Evolutionary conservation across 2,329 filamentous ascomycete genomes (phyloP), one percentile per base, ranked within the genome.

Genomic region (Furcasterigmium sp.): DNA sequence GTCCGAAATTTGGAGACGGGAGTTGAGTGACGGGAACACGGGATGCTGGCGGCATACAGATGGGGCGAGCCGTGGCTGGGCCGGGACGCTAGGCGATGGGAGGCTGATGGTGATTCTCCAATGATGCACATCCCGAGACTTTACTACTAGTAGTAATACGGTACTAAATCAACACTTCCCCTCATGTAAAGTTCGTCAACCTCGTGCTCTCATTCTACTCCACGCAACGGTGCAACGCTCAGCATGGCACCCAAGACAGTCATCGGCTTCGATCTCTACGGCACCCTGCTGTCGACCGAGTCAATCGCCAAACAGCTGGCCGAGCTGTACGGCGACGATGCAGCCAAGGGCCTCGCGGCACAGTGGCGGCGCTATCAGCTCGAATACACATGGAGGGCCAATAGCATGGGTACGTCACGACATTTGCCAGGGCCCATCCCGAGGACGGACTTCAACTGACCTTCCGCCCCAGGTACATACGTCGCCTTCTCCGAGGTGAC

Each of bases 321-420:
- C 14, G 61, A 65, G 25, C 61, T 81, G 44, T 80, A 80, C 53
- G 80, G 76, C 7, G 58, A 75, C 23, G 76, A 80, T 5, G 73
- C 75, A 50, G 79, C 81, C 3, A 61, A 69, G 19, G 60, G 61
- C 1, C 70, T 89, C 25, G 78, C 84, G 5, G 59, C 71, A 14
- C 61, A 77, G 54, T 88, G 85, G 77, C 70, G 85, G 44, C 73
- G 75, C 23, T 84, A 84, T 55, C 85, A 90, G 60, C 68, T 90
- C 8, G 85, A 89, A 61, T 91, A 89, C 53, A 87, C 85, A 30
- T 90, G 83, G 83, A 70, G 85, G 41, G 63, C 84, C 50, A 89
- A 82, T 55, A 83, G 79, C 69, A 90, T 90, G 85, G 74, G 85
- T 85, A 65, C 48, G 67, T 61, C 36, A 15, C 40, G 15, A 38